Evolutionary conservation across 306 rosid genomes (phyloP), one percentile per base, ranked within the genome.

Genomic region (Abrus precatorius): DNA sequence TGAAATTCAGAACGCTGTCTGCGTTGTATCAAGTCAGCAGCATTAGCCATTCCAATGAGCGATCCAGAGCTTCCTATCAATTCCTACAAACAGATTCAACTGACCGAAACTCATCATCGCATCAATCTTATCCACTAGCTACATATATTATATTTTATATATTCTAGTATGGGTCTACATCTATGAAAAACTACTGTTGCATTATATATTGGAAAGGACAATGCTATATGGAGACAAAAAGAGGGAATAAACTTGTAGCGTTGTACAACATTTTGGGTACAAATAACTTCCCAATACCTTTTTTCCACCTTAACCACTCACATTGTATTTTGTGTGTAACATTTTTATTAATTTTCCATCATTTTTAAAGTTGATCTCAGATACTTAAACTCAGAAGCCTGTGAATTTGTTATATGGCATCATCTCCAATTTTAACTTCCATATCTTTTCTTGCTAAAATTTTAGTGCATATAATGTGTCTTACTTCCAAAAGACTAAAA

Each of bases 21-120:
- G 12, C 90, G 92, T 76, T 95, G 89, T 84, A 91, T 92, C 85
- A 95, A 82, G 82, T 93, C 99, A 74, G 99, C 99, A 52, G 99
- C 99, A 81, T 77, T 82, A 29, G 99, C 97, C 6, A 57, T 81
- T 68, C 77, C 85, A 70, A 86, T 90, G 55, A 87, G 87, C 3
- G 84, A 73, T 50, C 91, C 85, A 0, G 93, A 87, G 89, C 89
- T 86, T 72, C 85, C 83, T 49, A 92, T 71, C 70, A 91, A 72
- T 84, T 89, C 98, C 98, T 93, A 92, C 84, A 81, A 80, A 70
- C 77, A 85, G 83, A 86, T 77, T 79, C 84, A 87, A 89, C 93
- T 86, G 90, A 84, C 84, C 84, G 72, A 88, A 91, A 89, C 89
- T 93, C 92, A 87, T 95, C 84, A 90, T 86, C 95, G 83, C 84